Base-by-base conservation (phyloP, 495 filamentous ascomycete genomes). In the Penicillium flavigenum region DNA sequence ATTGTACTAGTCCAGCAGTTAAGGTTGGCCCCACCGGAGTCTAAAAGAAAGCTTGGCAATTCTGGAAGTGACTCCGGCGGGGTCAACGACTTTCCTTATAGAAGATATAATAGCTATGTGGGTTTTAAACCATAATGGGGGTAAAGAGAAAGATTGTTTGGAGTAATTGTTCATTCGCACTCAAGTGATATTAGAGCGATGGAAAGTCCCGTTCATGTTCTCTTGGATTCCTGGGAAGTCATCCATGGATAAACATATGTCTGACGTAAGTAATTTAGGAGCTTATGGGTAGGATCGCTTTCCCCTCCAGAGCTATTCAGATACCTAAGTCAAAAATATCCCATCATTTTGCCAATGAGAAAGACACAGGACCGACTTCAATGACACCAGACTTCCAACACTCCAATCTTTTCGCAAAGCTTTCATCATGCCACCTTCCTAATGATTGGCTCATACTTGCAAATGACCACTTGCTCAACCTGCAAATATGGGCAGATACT, bases 1-100 rank as follows among this genome's bases (percentile, higher is more conserved):
- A 26, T 26, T 26, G 2, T 0, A 26, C 24, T 26, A 26, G 34
- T 38, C 5, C 2, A 6, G 20, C 17, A 49, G 29, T 49, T 49
- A 49, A 36, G 29, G 47, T 43, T 27, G 20, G 31, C 9, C 16
- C 26, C 26, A 32, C 38, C n/a, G 22, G 49, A 52, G 38, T 39
- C 22, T 42, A 27, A 29, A 24, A 31, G 46, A 29, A 43, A 52
- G 24, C 49, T 51, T 51, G 49, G 49, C 49, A 27, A 29, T 20
- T 16, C 38, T 12, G 20, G 34, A 2, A 1, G 29, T 24, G 5
- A 19, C 29, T 27, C 31, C 47, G 27, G 27, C 20, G 34, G 24
- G 48, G 20, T 12, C 9, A 27, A 16, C 16, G 20, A 49, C 14
- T 14, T 6, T 34, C 29, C 10, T n/a, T 17, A 7, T n/a, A 26